These are phyloP conservation scores for Teratosphaeria gauchensis DNA, from an alignment of 2,329 filamentous ascomycete genomes.

Conservation along the genomic window DNA sequence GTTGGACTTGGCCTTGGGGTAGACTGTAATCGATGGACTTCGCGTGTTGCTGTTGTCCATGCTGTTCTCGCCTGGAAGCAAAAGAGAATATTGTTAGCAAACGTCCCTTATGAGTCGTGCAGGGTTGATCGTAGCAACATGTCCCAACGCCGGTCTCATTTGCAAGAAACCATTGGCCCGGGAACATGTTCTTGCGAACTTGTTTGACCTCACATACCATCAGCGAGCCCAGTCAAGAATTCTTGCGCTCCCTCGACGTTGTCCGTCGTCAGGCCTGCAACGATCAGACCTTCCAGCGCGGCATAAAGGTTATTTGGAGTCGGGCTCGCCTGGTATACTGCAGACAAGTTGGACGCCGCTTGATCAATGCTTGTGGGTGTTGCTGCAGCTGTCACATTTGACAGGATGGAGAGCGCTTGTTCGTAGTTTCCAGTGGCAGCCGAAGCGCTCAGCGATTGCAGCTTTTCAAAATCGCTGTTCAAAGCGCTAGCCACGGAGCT, in stretches of 20 bases:
- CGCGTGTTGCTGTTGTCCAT: slow-evolving; percentile 19
- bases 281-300: slow-evolving; percentile 16
- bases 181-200: background rate
- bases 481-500: background rate
- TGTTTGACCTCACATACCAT: background rate
- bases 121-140: background rate
- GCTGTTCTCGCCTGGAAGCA: slow-evolving; percentile 11
- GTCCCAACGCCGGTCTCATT: background rate
- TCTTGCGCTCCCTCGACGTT: slow-evolving; percentile 11
- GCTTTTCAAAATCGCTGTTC: background rate
- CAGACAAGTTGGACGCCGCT: slow-evolving; percentile 1
- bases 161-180: background rate
- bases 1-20: slow-evolving; percentile 26
- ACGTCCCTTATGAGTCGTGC: background rate
- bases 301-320: slow-evolving; percentile 20
- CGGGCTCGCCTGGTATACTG: slow-evolving; percentile 8
- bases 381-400: slow-evolving; percentile 4
- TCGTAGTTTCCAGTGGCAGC: slow-evolving; percentile 1
- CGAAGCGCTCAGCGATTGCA: slow-evolving; percentile 1
- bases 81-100: background rate
- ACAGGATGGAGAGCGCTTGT: slow-evolving; percentile 4
- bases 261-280: slow-evolving; percentile 21
- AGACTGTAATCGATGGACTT: slow-evolving; percentile 23
- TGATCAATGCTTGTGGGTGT: slow-evolving; percentile 2
- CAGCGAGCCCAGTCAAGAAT: slow-evolving; percentile 14